phyloP scores from a whole-genome alignment of 2,329 filamentous ascomycete species.

The Pezicula radicicola region DNA sequence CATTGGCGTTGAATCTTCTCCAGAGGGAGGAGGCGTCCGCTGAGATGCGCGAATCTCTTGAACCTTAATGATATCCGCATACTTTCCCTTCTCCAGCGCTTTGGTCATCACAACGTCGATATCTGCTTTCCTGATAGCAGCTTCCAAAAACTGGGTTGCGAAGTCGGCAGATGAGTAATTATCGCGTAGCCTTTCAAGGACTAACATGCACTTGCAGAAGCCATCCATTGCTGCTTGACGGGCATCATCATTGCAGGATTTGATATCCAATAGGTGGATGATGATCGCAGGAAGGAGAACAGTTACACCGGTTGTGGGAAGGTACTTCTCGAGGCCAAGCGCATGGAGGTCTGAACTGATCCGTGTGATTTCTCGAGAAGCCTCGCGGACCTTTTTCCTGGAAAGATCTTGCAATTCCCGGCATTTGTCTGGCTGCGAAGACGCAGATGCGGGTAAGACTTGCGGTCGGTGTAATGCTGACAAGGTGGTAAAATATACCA shows the following conservation, averaged over 20 bases:
- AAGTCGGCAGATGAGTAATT: conserved; percentile 95
- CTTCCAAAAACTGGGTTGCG: conserved; percentile 91
- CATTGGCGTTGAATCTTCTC: not conserved
- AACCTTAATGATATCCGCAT: not conserved
- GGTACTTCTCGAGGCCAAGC: conserved; percentile 69
- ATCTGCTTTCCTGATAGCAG: conserved; percentile 81
- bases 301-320: conserved; percentile 88
- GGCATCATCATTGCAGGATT: conserved; percentile 70
- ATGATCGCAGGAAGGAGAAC: conserved; percentile 91
- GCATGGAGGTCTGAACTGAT: conserved; percentile 76
- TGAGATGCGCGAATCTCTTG: conserved; percentile 3
- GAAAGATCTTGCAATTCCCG: conserved; percentile 79
- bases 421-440: conserved; percentile 45
- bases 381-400: conserved; percentile 76
- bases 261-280: conserved; percentile 90
- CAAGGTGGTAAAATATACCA: conserved; percentile 89
- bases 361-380: conserved; percentile 80
- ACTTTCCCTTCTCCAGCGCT: not conserved
- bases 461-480: conserved; percentile 90
- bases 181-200: conserved; percentile 82
- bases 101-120: conserved; percentile 41
- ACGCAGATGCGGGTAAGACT: conserved; percentile 72
- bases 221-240: conserved; percentile 72
- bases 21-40: conserved; percentile 10
- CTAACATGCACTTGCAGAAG: conserved; percentile 89